Percentiles rank a stretch among this genome's conserved stretches.
Conservation (phyloP, 129 eudicot genomes). For the Chrysanthemum lavandulifolium region DNA sequence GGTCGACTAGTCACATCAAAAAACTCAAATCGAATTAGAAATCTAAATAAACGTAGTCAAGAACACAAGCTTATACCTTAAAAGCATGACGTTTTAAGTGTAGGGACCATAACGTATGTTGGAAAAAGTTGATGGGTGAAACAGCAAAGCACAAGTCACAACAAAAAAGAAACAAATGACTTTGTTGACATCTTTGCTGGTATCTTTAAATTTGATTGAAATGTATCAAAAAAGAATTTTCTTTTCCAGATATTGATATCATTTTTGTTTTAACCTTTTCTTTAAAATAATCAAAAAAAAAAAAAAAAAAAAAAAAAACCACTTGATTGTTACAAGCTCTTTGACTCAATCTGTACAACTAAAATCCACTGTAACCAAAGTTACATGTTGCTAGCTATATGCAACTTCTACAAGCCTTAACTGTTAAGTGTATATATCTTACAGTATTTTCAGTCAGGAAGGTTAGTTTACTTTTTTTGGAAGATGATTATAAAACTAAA, state of each 20-base stretch:
- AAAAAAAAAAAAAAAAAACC: not conserved
- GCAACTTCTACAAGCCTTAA: too few species aligned
- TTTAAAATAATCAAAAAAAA: slow-evolving; percentile 1
- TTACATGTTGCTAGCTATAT: not conserved
- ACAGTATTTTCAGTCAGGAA: too few species aligned
- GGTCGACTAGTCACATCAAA: not conserved
- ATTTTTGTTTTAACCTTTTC: slow-evolving; percentile 24
- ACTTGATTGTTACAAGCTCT: not conserved
- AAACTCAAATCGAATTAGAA: not conserved
- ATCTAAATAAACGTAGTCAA: not conserved
- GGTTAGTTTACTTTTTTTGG: too few species aligned
- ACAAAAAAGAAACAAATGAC: slow-evolving; percentile 26
- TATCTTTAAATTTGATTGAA: slow-evolving; percentile 46
- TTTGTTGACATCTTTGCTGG: slow-evolving; percentile 38
- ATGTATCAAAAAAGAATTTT: slow-evolving; percentile 32
- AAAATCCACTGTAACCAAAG: not conserved
- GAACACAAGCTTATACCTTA: not conserved
- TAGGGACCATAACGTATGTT: slow-evolving; percentile 7
- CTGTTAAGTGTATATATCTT: too few species aligned
- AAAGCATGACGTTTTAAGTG: not conserved
- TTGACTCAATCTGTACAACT: too few species aligned
- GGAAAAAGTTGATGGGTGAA: slow-evolving; percentile 6
- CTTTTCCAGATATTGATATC: slow-evolving; percentile 32
- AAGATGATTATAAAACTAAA: too few species aligned
- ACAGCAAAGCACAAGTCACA: not conserved